Evolutionary conservation across 805 yeast species (phyloP).

Genomic region (Myxozyma melibiosi): DNA sequence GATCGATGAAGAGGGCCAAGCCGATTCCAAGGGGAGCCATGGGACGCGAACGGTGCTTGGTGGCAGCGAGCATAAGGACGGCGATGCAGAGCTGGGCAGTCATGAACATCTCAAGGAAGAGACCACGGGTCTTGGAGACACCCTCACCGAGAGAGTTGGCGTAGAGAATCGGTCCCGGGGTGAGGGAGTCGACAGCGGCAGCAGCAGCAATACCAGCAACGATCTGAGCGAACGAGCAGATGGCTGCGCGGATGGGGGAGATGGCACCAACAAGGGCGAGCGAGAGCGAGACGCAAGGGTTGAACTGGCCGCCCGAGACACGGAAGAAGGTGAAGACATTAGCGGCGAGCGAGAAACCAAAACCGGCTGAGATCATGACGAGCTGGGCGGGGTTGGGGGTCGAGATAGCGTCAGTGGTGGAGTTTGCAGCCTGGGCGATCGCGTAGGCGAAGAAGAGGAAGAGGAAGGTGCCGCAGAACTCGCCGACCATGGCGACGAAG

Average conservation of each 20-base stretch:
- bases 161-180: slow-evolving; percentile 76
- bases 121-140: slow-evolving; percentile 69
- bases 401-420: slow-evolving; percentile 40
- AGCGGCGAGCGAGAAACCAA: slow-evolving; percentile 82
- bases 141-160: slow-evolving; percentile 75
- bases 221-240: slow-evolving; percentile 69
- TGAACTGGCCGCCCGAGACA: slow-evolving; percentile 85
- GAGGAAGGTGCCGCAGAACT: slow-evolving; percentile 82
- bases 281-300: slow-evolving; percentile 83
- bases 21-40: slow-evolving; percentile 86
- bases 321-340: slow-evolving; percentile 68
- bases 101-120: slow-evolving; percentile 80
- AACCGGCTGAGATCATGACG: slow-evolving; percentile 81
- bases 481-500: slow-evolving; percentile 70
- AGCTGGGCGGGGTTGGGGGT: slow-evolving; percentile 67
- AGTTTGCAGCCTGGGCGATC: slow-evolving; percentile 81
- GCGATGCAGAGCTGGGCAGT: slow-evolving; percentile 72
- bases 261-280: slow-evolving; percentile 72
- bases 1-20: slow-evolving; percentile 76
- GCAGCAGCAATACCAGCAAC: slow-evolving; percentile 91
- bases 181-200: slow-evolving; percentile 82
- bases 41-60: slow-evolving; percentile 71
- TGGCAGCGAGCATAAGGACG: slow-evolving; percentile 81
- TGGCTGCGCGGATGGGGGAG: slow-evolving; percentile 67
- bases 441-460: slow-evolving; percentile 80